Percentiles rank a stretch among this genome's conserved stretches.
phyloP scores from a whole-genome alignment of 192 early-diverging fungal species.

The Entomortierella lignicola region DNA sequence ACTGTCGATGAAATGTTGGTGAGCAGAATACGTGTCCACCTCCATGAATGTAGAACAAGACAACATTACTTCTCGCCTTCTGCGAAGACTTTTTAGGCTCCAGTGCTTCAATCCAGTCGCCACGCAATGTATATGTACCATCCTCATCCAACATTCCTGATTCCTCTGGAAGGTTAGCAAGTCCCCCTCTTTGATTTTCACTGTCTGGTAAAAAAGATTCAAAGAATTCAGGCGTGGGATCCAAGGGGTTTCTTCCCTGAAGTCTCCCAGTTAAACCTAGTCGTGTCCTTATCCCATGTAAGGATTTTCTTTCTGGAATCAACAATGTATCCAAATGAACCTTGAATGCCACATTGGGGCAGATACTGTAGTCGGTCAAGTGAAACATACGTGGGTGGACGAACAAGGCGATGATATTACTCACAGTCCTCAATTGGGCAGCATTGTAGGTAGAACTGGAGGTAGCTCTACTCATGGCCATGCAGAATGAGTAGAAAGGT shows the following conservation, averaged over 20 bases:
- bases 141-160: conserved; percentile 19
- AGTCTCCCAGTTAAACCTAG: neutral
- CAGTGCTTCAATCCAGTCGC: conserved; percentile 60
- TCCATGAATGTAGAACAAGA: conserved; percentile 81
- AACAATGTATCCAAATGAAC: conserved; percentile 37
- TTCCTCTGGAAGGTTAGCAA: conserved; percentile 45
- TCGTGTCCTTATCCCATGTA: conserved; percentile 9
- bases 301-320: conserved; percentile 21
- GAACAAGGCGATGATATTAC: conserved; percentile 40
- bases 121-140: conserved; percentile 45
- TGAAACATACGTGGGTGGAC: conserved; percentile 26
- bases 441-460: conserved; percentile 24
- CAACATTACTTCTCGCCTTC: conserved; percentile 54
- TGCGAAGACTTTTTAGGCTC: conserved; percentile 13
- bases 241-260: conserved; percentile 16
- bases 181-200: neutral
- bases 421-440: conserved; percentile 39
- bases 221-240: conserved; percentile 26
- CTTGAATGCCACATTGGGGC: conserved; percentile 21
- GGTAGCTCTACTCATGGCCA: conserved; percentile 38
- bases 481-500: conserved; percentile 30
- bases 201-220: conserved; percentile 28
- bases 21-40: conserved; percentile 72
- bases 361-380: conserved; percentile 18
- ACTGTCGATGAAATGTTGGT: conserved; percentile 52